These are phyloP conservation scores for Chiua virens DNA, from an alignment of 768 basidiomycete species.

Conservation along the genomic window DNA sequence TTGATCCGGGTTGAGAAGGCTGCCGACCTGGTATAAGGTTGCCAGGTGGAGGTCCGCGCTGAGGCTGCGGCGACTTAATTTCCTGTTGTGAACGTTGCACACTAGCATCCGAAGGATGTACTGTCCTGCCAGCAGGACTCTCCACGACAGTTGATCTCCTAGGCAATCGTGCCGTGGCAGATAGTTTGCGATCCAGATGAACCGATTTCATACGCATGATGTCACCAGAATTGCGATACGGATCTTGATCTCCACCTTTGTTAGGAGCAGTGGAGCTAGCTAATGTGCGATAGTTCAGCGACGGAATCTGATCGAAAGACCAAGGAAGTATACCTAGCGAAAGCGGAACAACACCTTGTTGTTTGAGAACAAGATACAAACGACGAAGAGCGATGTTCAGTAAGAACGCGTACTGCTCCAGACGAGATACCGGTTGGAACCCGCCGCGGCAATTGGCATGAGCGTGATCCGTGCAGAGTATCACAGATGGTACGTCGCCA, in stretches of 20 bases:
- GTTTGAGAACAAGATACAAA: conserved; percentile 83
- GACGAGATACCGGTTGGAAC: conserved; percentile 87
- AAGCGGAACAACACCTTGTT: conserved; percentile 86
- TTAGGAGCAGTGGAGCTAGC: conserved; percentile 34
- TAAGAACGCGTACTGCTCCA: conserved; percentile 98
- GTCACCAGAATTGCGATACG: conserved; percentile 84
- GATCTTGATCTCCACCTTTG: conserved; percentile 54
- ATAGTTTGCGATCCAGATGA: conserved; percentile 92
- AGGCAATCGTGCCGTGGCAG: conserved; percentile 87
- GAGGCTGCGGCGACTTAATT: conserved; percentile 38
- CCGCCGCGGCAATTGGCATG: conserved; percentile 66
- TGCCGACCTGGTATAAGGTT: conserved; percentile 37
- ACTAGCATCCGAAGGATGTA: conserved; percentile 65
- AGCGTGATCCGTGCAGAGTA: conserved; percentile 79
- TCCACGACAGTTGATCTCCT: conserved; percentile 96
- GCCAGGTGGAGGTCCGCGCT: conserved; percentile 38
- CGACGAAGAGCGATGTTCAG: conserved; percentile 93
- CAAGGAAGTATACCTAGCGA: conserved; percentile 58
- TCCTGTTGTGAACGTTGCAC: conserved; percentile 48
- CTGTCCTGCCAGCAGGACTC: conserved; percentile 86
- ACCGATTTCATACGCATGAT: conserved; percentile 95
- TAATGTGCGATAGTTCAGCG: conserved; percentile 13
- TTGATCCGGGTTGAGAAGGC: conserved; percentile 33
- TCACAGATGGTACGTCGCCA: conserved; percentile 68
- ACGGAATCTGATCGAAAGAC: conserved; percentile 4